These are phyloP conservation scores for Crithidia acanthocephali DNA, from an alignment of 208 protist species.

Conservation along the genomic window DNA sequence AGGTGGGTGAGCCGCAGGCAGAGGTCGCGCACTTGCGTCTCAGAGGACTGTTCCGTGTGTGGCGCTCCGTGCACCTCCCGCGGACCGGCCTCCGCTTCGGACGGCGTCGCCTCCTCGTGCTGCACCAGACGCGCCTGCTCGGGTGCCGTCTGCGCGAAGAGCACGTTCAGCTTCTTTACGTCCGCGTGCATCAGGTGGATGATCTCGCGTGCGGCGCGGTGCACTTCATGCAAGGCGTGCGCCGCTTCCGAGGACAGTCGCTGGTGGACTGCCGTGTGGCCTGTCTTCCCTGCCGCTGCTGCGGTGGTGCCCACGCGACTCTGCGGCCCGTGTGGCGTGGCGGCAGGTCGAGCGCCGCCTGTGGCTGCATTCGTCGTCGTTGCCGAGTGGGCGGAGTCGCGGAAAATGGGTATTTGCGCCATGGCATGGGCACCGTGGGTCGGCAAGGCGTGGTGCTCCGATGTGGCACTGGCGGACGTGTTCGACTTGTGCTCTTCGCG, in stretches of 20 bases:
- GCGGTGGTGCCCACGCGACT: too few relatives aligned
- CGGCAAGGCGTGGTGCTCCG: neutral
- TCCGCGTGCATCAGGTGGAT: constrained; percentile 1
- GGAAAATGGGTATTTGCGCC: too few relatives aligned
- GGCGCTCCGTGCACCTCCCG: neutral
- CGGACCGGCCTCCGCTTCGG: too few relatives aligned
- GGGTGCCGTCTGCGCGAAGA: neutral
- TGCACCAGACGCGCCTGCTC: neutral
- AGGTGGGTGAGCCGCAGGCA: constrained; percentile 18
- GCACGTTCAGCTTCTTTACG: constrained; percentile 4
- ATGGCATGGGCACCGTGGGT: neutral
- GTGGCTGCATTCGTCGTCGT: neutral
- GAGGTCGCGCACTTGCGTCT: constrained; percentile 1
- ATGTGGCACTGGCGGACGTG: neutral
- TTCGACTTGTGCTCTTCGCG: neutral
- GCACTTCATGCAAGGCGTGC: constrained; percentile 27
- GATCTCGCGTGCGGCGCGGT: constrained; percentile 23
- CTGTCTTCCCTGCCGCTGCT: too few relatives aligned
- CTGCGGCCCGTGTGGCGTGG: too few relatives aligned
- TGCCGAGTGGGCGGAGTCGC: too few relatives aligned
- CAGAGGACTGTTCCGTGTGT: neutral
- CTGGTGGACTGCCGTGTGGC: neutral
- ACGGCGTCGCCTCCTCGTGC: neutral
- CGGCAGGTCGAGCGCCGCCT: too few relatives aligned
- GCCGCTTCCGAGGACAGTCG: constrained; percentile 18